A percentile compares a stretch with the other conserved stretches of the same genome.
These are phyloP conservation scores for Discostella stelligera DNA, from an alignment of 352 stramenopile species.

Conservation along the genomic window DNA sequence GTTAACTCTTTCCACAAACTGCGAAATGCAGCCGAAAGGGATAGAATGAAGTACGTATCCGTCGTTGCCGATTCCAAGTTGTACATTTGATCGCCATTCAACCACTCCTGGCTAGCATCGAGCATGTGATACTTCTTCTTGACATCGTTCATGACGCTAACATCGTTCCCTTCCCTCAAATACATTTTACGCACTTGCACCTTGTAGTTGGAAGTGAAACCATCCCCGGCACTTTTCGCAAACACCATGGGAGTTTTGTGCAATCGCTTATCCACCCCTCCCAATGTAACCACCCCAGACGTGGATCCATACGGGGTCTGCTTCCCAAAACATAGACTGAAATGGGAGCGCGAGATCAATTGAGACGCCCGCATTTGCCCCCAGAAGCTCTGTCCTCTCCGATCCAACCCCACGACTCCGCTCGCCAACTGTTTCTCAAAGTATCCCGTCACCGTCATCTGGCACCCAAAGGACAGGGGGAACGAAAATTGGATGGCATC, in stretches of 20 bases:
- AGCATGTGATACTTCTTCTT: slow-evolving; percentile 41
- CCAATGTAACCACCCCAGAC: slow-evolving; percentile 87
- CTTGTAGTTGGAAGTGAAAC: slow-evolving; percentile 58
- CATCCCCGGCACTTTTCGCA: slow-evolving; percentile 20
- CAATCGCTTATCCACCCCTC: slow-evolving; percentile 82
- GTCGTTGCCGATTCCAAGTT: slow-evolving; percentile 83
- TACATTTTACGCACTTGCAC: slow-evolving; percentile 72
- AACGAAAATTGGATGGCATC: slow-evolving; percentile 68
- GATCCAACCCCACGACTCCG: slow-evolving; percentile 89
- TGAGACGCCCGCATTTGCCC: slow-evolving; percentile 48
- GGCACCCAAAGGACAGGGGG: slow-evolving; percentile 86
- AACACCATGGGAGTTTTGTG: slow-evolving; percentile 68
- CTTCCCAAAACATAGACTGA: slow-evolving; percentile 88
- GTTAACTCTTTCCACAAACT: slow-evolving; percentile 58
- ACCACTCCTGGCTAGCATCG: slow-evolving; percentile 23
- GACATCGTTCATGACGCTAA: slow-evolving; percentile 21
- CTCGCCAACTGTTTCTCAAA: slow-evolving; percentile 83
- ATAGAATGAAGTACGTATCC: slow-evolving; percentile 73
- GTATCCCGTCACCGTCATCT: slow-evolving; percentile 81
- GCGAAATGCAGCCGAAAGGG: slow-evolving; percentile 56
- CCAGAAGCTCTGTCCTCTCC: slow-evolving; percentile 43
- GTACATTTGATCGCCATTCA: slow-evolving; percentile 66
- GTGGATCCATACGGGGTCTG: slow-evolving; percentile 28
- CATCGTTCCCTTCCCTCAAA: slow-evolving; percentile 31
- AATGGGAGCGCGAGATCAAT: slow-evolving; percentile 59